A percentile compares a stretch with the other conserved stretches of the same genome.
phyloP scores from a whole-genome alignment of 164 flowering plant species.

The Stephania cephalantha region DNA sequence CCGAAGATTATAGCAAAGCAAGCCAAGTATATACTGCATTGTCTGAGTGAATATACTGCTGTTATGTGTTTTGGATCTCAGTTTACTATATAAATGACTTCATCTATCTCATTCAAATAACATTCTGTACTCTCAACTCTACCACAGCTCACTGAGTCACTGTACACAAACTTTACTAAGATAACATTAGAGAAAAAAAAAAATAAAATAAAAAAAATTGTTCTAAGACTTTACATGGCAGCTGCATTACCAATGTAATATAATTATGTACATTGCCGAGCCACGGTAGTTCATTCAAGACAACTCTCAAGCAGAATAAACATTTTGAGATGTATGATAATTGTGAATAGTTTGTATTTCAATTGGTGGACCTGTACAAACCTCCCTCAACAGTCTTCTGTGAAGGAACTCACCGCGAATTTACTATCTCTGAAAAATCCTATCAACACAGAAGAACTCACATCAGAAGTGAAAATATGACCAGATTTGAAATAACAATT shows the following conservation, averaged over 20 bases:
- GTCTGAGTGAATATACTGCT: conserved; percentile 14
- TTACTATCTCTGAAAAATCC: not conserved
- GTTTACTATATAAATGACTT: no score
- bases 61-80: no score
- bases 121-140: no score
- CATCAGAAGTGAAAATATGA: not conserved
- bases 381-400: not conserved
- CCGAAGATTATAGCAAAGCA: conserved; percentile 26
- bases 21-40: conserved; percentile 38
- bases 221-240: no score
- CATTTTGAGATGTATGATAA: not conserved
- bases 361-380: not conserved
- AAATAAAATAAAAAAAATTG: no score
- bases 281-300: not conserved
- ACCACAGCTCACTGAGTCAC: no score
- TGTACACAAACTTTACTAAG: no score
- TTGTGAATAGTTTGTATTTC: not conserved
- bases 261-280: not conserved
- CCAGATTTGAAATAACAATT: no score
- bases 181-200: no score
- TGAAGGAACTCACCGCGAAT: not conserved
- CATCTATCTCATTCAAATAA: no score
- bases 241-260: no score
- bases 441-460: not conserved
- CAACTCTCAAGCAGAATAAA: not conserved